A percentile compares a stretch with the other conserved stretches of the same genome.
Conservation (phyloP, 768 basidiomycete species). For the Gyrodon lividus region DNA sequence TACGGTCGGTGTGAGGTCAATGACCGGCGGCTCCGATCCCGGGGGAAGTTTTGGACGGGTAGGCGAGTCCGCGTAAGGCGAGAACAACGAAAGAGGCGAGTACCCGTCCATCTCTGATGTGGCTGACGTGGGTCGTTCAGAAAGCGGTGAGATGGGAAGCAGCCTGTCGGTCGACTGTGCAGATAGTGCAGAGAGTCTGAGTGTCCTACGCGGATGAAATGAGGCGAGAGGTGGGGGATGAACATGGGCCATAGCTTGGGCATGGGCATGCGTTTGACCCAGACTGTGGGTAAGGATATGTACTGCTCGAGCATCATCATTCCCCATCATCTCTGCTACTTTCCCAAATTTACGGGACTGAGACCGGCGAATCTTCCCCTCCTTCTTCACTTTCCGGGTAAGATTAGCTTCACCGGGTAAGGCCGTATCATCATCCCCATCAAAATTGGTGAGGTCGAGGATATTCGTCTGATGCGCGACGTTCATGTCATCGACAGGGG, state of each 20-base stretch:
- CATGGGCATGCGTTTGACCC: not conserved
- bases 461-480: conserved; percentile 48
- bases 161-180: conserved; percentile 21
- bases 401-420: conserved; percentile 57
- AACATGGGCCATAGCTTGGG: not conserved
- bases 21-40: not conserved
- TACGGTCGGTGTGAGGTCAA: conserved; percentile 6
- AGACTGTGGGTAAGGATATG: not conserved
- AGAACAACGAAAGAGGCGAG: conserved; percentile 6
- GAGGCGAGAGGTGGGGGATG: not conserved
- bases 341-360: conserved; percentile 34
- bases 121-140: conserved; percentile 13
- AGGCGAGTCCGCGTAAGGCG: conserved; percentile 8
- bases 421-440: conserved; percentile 65
- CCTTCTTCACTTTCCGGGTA: conserved; percentile 51
- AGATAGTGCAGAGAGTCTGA: conserved; percentile 3
- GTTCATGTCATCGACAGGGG: conserved; percentile 30
- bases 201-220: conserved; percentile 1
- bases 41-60: not conserved
- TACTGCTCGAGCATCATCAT: conserved; percentile 11
- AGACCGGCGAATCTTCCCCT: conserved; percentile 59
- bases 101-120: conserved; percentile 13
- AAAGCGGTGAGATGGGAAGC: conserved; percentile 18
- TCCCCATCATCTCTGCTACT: conserved; percentile 8
- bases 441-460: conserved; percentile 73